A percentile compares a stretch with the other conserved stretches of the same genome.
These are phyloP conservation scores for Termitomyces sp. DNA, from an alignment of 768 basidiomycete species.

Conservation along the genomic window DNA sequence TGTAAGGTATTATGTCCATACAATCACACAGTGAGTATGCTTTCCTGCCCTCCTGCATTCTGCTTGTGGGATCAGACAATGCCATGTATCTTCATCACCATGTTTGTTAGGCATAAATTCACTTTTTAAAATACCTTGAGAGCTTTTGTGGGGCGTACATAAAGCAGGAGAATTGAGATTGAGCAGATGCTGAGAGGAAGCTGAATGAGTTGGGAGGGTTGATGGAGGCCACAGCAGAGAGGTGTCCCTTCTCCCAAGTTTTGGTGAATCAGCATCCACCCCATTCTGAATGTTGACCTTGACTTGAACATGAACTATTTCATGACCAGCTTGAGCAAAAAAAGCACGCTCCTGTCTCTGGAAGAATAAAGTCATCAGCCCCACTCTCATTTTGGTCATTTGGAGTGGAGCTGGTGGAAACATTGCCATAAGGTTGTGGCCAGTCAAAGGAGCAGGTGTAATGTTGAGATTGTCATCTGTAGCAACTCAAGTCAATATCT, in stretches of 20 bases:
- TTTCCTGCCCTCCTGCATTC: constrained; percentile 77
- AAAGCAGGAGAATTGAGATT: constrained; percentile 31
- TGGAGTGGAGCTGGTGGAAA: constrained; percentile 70
- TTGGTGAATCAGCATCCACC: constrained; percentile 23
- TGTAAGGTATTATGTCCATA: constrained; percentile 33
- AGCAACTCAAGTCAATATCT: neutral
- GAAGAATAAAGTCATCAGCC: constrained; percentile 70
- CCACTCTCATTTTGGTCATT: constrained; percentile 50
- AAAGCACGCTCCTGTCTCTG: constrained; percentile 74
- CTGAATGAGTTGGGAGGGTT: constrained; percentile 23
- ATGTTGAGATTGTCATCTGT: constrained; percentile 63
- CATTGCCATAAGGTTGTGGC: constrained; percentile 82
- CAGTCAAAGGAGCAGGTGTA: constrained; percentile 62
- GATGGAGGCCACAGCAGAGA: constrained; percentile 21
- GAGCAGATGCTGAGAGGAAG: constrained; percentile 24
- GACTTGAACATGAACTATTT: constrained; percentile 70
- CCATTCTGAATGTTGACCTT: constrained; percentile 54
- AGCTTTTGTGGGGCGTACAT: constrained; percentile 42
- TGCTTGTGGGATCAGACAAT: constrained; percentile 63
- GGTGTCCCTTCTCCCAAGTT: constrained; percentile 18
- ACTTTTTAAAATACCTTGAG: constrained; percentile 31
- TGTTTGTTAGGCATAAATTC: constrained; percentile 43
- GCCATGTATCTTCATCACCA: constrained; percentile 68
- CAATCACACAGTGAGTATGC: constrained; percentile 70
- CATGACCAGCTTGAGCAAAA: constrained; percentile 73